phyloP scores from a whole-genome alignment of 2,329 filamentous ascomycete species.

The Trichothecium roseum region DNA sequence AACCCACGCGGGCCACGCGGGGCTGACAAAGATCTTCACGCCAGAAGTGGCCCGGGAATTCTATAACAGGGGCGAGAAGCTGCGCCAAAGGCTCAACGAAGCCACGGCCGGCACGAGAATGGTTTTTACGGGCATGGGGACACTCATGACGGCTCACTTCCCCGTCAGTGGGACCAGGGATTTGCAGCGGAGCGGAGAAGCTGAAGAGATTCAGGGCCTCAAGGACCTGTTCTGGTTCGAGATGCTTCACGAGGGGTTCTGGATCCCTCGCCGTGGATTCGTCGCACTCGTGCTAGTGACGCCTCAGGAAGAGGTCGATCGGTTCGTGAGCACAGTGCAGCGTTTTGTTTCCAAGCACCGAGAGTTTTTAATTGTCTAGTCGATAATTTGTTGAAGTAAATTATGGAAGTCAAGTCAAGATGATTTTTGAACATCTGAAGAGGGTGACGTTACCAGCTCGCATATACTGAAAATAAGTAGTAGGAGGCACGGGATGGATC shows the following conservation, averaged over 20 bases:
- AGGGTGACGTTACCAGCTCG: too few relatives aligned
- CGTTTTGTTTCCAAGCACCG: constrained; percentile 19
- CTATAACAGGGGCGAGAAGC: constrained; percentile 18
- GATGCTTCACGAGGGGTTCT: constrained; percentile 33
- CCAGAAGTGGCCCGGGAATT: constrained; percentile 18
- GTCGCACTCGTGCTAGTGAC: constrained; percentile 29
- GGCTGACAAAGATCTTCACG: constrained; percentile 23
- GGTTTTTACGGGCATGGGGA: constrained; percentile 25
- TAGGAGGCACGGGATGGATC: too few relatives aligned
- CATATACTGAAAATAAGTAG: too few relatives aligned
- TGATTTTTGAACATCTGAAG: too few relatives aligned
- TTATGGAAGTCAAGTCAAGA: too few relatives aligned
- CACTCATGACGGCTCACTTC: constrained; percentile 26
- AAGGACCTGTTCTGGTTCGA: constrained; percentile 35
- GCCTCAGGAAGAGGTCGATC: constrained; percentile 25
- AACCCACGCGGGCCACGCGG: constrained; percentile 43
- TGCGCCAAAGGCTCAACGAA: constrained; percentile 18
- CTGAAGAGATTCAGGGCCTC: constrained; percentile 19
- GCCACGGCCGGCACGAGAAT: constrained; percentile 23
- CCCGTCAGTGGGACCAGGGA: constrained; percentile 15
- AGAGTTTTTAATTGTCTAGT: constrained; percentile 13
- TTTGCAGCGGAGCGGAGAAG: constrained; percentile 16
- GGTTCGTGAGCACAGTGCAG: constrained; percentile 25
- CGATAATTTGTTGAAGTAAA: not conserved
- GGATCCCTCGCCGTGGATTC: constrained; percentile 28